Evolutionary conservation across 169 alveolate species (phyloP).

Genomic region (Amoebophrya sp.): DNA sequence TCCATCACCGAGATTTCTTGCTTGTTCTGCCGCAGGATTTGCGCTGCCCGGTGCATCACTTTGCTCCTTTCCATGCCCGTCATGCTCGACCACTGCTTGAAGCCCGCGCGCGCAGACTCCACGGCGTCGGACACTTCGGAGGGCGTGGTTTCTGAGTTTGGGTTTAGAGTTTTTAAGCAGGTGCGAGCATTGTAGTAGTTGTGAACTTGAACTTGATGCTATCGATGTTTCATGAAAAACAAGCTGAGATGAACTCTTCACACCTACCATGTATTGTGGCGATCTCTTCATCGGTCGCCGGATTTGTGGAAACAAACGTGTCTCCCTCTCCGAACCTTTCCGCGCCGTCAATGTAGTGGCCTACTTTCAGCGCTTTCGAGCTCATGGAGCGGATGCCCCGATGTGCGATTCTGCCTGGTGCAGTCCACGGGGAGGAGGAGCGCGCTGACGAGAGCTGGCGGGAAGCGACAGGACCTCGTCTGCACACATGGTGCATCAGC

Average conservation of each 20-base stretch:
- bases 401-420: too few species aligned
- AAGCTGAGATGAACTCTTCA: too few species aligned
- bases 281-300: slow-evolving; percentile 29
- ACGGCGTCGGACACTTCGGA: slow-evolving; percentile 23
- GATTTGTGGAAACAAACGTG: not conserved
- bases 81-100: slow-evolving; percentile 27
- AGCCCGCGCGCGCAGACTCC: not conserved
- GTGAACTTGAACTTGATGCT: not conserved
- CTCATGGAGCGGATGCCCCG: too few species aligned
- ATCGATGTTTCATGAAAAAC: not conserved
- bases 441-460: too few species aligned
- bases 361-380: not conserved
- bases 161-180: not conserved
- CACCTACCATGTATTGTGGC: not conserved
- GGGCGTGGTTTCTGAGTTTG: not conserved
- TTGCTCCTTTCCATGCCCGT: slow-evolving; percentile 20
- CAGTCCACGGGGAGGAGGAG: too few species aligned
- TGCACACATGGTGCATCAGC: too few species aligned
- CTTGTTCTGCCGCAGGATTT: not conserved
- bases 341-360: not conserved
- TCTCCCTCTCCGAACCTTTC: slow-evolving; percentile 32
- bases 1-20: too few species aligned
- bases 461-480: too few species aligned
- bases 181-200: not conserved
- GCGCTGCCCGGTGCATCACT: not conserved